These are phyloP conservation scores for Alternaria rosae DNA, from an alignment of 2,329 filamentous ascomycete species.

Conservation along the genomic window DNA sequence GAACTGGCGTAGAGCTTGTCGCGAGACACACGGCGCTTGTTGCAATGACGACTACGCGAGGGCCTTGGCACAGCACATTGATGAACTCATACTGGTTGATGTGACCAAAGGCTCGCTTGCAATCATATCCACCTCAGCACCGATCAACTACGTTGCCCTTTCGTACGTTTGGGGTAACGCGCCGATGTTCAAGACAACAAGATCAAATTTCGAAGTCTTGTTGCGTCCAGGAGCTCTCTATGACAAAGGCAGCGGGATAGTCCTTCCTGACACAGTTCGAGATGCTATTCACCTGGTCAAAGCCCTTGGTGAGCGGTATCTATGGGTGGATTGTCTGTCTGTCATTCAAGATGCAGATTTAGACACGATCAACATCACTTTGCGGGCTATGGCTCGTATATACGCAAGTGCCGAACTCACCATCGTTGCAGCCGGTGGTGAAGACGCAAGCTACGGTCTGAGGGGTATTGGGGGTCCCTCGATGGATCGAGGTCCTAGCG, in stretches of 20 bases:
- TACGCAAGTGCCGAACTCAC: background rate
- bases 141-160: background rate
- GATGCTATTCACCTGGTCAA: background rate
- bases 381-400: background rate
- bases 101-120: background rate
- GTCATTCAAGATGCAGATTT: background rate
- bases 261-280: background rate
- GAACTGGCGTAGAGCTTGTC: background rate
- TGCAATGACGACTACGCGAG: background rate
- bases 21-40: background rate
- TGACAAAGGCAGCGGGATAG: too few species aligned
- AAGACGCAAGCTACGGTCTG: background rate
- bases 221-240: background rate
- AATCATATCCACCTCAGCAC: background rate
- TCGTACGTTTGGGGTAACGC: background rate
- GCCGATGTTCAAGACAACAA: background rate
- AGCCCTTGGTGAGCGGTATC: background rate
- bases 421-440: background rate
- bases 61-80: background rate
- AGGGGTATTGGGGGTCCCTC: background rate
- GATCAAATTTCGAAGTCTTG: background rate
- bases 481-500: background rate
- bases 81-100: background rate
- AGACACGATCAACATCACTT: background rate
- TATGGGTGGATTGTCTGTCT: background rate